Evolutionary conservation across 139 green algal genomes (phyloP), one percentile per base, ranked within the genome.

Genomic region (Chloropicon primus): DNA sequence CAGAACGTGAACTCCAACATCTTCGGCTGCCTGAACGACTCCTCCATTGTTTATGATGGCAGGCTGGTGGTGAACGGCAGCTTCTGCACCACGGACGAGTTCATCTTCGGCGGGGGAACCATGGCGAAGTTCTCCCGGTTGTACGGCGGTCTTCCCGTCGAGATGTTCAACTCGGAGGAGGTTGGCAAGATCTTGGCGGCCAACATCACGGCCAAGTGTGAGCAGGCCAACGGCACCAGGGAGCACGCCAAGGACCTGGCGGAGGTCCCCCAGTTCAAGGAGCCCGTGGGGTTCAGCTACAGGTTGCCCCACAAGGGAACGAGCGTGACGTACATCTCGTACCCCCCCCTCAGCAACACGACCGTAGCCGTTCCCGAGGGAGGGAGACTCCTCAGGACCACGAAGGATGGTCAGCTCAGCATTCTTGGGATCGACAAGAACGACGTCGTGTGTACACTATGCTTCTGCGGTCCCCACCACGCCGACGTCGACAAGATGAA

Each of bases 31-130:
- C 80, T 89, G 25, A 87, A 87, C 62, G 79, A 82, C 72, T 75
- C 74, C 21, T 74, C 74, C 25, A 74, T 93, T 17, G 89, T 93
- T 21, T 93, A 84, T 54, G 89, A 93, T 76, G 89, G 89, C 0
- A 84, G 87, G 10, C 26, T 93, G n/a, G 87, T 93, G 21, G 86
- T 93, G 21, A 87, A 93, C 79, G 80, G 28, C 1, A 24, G 25
- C n/a, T 91, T 90, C 78, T 71, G 81, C 24, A 91, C 86, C 23
- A 88, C 81, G 72, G 87, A 91, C 72, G 27, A 78, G 10, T 26
- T 74, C 74, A 88, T 93, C 73, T 89, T 86, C 72, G 89, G 80
- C 2, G 86, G 82, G 2, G 89, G 89, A 10, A 80, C 85, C 0
- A 23, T 82, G 1, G 85, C 87, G 24, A 89, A 89, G 76, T 88